phyloP scores from a whole-genome alignment of 1,284 basidiomycete genomes.

The Cutaneotrichosporon dermatis region DNA sequence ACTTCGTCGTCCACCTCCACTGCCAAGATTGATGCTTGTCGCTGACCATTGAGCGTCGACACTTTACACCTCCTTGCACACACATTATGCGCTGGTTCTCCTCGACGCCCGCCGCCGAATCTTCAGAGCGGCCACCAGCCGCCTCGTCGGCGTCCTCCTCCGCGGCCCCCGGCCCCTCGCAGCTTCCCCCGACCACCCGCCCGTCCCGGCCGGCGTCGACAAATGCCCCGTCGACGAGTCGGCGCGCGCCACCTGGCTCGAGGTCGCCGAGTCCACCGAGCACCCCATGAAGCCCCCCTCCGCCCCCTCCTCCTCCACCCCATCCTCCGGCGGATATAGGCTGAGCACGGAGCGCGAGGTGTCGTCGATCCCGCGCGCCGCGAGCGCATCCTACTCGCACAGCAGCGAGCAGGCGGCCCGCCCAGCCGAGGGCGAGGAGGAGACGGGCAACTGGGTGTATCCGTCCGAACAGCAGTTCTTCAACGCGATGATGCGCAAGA shows the following conservation, averaged over 20 bases:
- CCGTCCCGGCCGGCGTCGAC: constrained; percentile 41
- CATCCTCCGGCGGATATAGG: neutral
- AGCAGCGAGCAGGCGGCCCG: constrained; percentile 15
- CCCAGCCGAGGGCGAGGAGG: constrained; percentile 49
- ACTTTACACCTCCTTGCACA: neutral
- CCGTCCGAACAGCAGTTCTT: constrained; percentile 98
- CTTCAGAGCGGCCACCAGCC: neutral
- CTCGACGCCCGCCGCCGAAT: constrained; percentile 2
- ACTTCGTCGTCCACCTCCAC: neutral
- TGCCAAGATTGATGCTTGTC: neutral
- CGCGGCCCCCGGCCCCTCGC: neutral
- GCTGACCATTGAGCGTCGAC: neutral
- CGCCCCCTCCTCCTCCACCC: constrained; percentile 24
- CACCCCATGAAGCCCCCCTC: constrained; percentile 41
- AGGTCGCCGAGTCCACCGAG: constrained; percentile 25
- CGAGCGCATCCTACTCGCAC: constrained; percentile 14
- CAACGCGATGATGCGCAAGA: constrained; percentile 88
- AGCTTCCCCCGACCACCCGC: constrained; percentile 21
- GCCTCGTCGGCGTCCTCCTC: neutral
- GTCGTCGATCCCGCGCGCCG: constrained; percentile 76
- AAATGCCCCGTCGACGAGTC: constrained; percentile 67
- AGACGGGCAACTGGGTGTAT: constrained; percentile 79
- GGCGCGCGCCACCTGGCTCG: constrained; percentile 48
- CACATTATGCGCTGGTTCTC: constrained; percentile 10
- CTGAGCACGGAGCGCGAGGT: constrained; percentile 62